A percentile compares a stretch with the other conserved stretches of the same genome.
These are phyloP conservation scores for Malassezia caprae DNA, from an alignment of 1,284 basidiomycete species.

Conservation along the genomic window DNA sequence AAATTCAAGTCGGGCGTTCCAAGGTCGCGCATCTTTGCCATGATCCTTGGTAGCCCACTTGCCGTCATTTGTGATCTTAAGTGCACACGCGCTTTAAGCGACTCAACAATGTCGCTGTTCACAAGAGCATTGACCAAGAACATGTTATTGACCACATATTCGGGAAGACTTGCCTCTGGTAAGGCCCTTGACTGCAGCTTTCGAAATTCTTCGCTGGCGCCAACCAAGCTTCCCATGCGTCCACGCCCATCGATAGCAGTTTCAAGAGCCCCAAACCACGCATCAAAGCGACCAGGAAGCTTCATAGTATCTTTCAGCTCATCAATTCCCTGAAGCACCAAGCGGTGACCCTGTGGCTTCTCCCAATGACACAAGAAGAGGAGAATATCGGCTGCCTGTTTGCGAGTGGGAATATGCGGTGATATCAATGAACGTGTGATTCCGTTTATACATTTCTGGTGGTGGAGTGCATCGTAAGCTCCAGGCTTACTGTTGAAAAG, in stretches of 20 bases:
- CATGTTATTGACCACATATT: conserved; percentile 35
- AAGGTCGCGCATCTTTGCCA: conserved; percentile 63
- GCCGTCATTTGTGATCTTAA: conserved; percentile 79
- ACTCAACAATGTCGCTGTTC: conserved; percentile 38
- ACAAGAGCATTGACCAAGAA: conserved; percentile 39
- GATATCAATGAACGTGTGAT: conserved; percentile 76
- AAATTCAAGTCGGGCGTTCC: conserved; percentile 59
- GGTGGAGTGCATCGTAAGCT: conserved; percentile 66
- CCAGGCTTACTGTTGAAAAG: conserved; percentile 71
- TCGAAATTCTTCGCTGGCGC: conserved; percentile 78
- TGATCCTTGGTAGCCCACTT: conserved; percentile 66
- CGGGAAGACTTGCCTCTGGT: conserved; percentile 71
- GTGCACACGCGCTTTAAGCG: conserved; percentile 67
- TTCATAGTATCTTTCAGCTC: conserved; percentile 32
- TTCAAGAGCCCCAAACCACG: conserved; percentile 80
- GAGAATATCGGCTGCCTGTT: conserved; percentile 67
- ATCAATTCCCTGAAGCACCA: conserved; percentile 52
- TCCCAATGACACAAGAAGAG: conserved; percentile 53
- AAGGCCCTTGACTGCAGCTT: conserved; percentile 51
- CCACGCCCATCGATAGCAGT: conserved; percentile 70
- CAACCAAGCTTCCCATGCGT: conserved; percentile 87
- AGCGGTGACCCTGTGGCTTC: conserved; percentile 50
- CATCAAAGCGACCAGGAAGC: conserved; percentile 59
- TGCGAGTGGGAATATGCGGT: conserved; percentile 68
- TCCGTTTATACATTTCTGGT: conserved; percentile 68